A percentile compares a stretch with the other conserved stretches of the same genome.
phyloP scores from a whole-genome alignment of 2,329 filamentous ascomycete genomes.

The Fusarium sp. region DNA sequence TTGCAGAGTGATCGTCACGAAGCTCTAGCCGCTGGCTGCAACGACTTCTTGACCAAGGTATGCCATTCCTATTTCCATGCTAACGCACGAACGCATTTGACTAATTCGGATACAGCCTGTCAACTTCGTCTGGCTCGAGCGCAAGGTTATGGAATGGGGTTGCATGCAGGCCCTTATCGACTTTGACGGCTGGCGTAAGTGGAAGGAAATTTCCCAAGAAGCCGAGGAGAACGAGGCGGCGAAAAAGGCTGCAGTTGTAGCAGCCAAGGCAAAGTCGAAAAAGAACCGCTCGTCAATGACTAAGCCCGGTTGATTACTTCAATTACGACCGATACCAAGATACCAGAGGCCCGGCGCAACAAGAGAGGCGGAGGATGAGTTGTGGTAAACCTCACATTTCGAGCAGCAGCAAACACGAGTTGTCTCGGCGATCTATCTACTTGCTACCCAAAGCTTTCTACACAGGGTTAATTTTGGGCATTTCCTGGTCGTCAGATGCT shows the following conservation, averaged over 20 bases:
- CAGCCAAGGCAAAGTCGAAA: conserved; percentile 55
- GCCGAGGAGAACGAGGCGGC: conserved; percentile 56
- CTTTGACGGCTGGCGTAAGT: conserved; percentile 97
- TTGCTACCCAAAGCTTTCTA: conserved; percentile 12
- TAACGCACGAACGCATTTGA: neutral
- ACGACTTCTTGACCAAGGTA: conserved; percentile 98
- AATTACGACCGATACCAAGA: neutral
- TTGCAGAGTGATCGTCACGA: conserved; percentile 96
- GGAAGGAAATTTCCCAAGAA: conserved; percentile 82
- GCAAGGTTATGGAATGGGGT: conserved; percentile 99
- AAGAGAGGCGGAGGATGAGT: neutral
- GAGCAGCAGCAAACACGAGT: conserved; percentile 24
- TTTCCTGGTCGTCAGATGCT: conserved; percentile 24
- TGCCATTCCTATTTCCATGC: conserved; percentile 49
- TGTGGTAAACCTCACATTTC: neutral
- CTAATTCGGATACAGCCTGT: conserved; percentile 73
- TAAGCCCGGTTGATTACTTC: conserved; percentile 24
- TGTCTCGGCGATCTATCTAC: conserved; percentile 18
- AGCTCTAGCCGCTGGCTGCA: conserved; percentile 93
- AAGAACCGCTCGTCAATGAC: conserved; percentile 57
- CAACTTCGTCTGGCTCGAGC: conserved; percentile 95
- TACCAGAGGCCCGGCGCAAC: neutral
- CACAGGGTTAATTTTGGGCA: conserved; percentile 29
- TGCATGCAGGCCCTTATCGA: conserved; percentile 99
- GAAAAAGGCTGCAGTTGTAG: conserved; percentile 53